A percentile compares a stretch with the other conserved stretches of the same genome.
These are phyloP conservation scores for Datisca glomerata DNA, from an alignment of 306 rosid species.

Conservation along the genomic window DNA sequence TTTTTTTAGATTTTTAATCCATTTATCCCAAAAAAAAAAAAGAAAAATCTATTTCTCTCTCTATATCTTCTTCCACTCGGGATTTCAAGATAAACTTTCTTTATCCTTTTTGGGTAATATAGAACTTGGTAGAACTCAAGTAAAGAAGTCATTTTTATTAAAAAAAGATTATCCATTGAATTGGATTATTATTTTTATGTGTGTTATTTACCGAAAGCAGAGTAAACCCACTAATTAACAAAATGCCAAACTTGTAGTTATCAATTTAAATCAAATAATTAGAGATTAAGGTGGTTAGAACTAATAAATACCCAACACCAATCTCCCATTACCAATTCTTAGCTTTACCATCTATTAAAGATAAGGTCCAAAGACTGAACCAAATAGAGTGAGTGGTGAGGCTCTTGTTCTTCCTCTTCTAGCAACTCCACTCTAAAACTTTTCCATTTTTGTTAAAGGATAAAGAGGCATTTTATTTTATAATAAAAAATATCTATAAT, in stretches of 20 bases:
- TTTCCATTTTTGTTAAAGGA: neutral
- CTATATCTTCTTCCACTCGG: slow-evolving; percentile 33
- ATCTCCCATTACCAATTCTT: too few relatives aligned
- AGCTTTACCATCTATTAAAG: neutral
- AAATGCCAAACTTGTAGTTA: neutral
- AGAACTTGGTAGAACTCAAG: slow-evolving; percentile 14
- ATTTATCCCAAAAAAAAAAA: too few relatives aligned
- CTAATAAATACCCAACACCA: neutral
- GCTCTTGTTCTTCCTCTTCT: neutral
- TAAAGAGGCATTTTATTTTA: neutral
- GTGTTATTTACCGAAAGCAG: neutral
- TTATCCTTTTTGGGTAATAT: slow-evolving; percentile 21
- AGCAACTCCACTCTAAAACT: neutral
- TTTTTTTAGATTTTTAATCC: too few relatives aligned
- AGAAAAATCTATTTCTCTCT: slow-evolving; percentile 11
- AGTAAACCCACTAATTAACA: neutral
- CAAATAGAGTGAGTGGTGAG: neutral
- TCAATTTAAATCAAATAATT: neutral
- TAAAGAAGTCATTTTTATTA: slow-evolving; percentile 9
- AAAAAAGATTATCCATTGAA: slow-evolving; percentile 42
- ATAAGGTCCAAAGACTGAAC: neutral
- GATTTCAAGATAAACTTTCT: slow-evolving; percentile 40
- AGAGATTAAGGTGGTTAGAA: neutral
- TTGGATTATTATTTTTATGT: neutral
- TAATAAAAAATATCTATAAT: too few relatives aligned